phyloP scores from a whole-genome alignment of 441 rosid genomes.

The Erysimum cheiri region DNA sequence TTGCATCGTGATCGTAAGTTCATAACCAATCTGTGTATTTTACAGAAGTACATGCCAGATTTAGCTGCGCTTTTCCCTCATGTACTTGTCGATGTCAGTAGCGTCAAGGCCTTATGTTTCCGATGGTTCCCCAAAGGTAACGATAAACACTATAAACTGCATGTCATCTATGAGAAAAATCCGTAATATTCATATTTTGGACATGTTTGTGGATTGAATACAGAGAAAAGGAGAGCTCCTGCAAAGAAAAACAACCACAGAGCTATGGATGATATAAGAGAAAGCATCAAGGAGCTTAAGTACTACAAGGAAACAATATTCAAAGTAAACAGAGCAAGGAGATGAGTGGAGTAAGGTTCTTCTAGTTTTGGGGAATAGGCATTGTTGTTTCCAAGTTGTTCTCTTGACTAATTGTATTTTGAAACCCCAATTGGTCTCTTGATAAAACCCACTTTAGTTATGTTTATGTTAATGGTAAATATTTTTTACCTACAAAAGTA shows the following conservation, averaged over 20 bases:
- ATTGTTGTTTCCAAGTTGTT: not conserved
- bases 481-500: not conserved
- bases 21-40: slow-evolving; percentile 28
- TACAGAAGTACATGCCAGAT: slow-evolving; percentile 94
- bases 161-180: not conserved
- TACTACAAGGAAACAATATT: slow-evolving; percentile 81
- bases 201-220: slow-evolving; percentile 20
- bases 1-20: not conserved
- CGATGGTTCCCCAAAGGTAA: slow-evolving; percentile 93
- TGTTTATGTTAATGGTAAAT: slow-evolving; percentile 7
- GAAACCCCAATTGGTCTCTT: slow-evolving; percentile 5
- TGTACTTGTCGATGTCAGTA: slow-evolving; percentile 88
- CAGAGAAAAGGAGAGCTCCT: slow-evolving; percentile 74
- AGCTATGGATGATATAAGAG: slow-evolving; percentile 92
- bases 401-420: not conserved
- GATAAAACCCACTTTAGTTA: not conserved
- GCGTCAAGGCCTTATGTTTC: slow-evolving; percentile 73
- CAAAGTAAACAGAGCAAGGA: slow-evolving; percentile 45
- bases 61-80: slow-evolving; percentile 86
- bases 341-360: slow-evolving; percentile 13
- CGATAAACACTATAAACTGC: not conserved
- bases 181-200: not conserved
- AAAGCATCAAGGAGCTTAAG: slow-evolving; percentile 82
- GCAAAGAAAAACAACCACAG: slow-evolving; percentile 76
- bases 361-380: slow-evolving; percentile 9